phyloP scores from a whole-genome alignment of 768 basidiomycete species.

The Auricularia cornea region DNA sequence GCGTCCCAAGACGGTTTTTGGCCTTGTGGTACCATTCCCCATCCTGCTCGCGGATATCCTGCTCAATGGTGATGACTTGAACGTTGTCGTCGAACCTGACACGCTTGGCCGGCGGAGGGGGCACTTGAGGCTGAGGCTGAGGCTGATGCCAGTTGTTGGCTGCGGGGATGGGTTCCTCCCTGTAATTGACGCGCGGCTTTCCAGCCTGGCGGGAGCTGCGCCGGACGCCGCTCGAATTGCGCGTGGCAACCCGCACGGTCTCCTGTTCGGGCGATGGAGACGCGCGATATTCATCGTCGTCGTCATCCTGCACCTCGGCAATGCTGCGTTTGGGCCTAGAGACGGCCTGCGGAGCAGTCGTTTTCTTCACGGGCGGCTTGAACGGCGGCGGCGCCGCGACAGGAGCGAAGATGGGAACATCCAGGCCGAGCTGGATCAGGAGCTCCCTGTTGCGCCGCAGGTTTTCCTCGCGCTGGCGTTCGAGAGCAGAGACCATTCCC shows the following conservation, averaged over 20 bases:
- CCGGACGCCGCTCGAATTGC: constrained; percentile 26
- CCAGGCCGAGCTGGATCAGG: constrained; percentile 1
- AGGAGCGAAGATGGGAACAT: not conserved
- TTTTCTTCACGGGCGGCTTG: not conserved
- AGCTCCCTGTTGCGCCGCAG: constrained; percentile 1
- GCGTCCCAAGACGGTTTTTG: constrained; percentile 17
- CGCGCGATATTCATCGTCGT: not conserved
- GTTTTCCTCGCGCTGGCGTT: constrained; percentile 1
- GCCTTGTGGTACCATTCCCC: too few relatives aligned
- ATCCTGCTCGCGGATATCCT: constrained; percentile 17
- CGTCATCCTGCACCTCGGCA: constrained; percentile 2
- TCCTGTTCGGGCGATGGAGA: not conserved
- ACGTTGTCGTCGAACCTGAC: constrained; percentile 14
- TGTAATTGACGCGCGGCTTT: constrained; percentile 45
- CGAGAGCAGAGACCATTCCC: not conserved
- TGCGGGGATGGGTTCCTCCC: too few relatives aligned
- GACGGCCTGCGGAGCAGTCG: not conserved
- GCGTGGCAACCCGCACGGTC: not conserved
- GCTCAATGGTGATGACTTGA: constrained; percentile 17
- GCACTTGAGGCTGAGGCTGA: too few relatives aligned
- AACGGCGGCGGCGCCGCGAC: not conserved
- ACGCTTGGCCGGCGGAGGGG: constrained; percentile 29
- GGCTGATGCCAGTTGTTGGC: too few relatives aligned
- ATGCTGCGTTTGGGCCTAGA: not conserved
- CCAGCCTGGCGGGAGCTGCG: constrained; percentile 61